Conservation (phyloP, 805 yeast genomes). For the Starmerella lactis-condensi region DNA sequence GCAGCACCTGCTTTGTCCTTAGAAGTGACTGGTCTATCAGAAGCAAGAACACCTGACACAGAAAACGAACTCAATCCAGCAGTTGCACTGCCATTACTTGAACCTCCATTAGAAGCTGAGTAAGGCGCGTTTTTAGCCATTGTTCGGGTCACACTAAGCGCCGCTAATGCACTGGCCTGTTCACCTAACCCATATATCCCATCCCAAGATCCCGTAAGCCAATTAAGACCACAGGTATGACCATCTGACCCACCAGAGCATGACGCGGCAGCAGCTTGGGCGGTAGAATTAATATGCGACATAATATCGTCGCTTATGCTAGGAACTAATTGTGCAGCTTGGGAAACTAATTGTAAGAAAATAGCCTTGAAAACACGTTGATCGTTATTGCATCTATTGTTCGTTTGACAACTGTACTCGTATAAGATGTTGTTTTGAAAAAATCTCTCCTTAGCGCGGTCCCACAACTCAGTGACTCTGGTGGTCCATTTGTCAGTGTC, state of each 20-base stretch:
- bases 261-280: conserved; percentile 53
- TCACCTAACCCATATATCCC: conserved; percentile 62
- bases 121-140: conserved; percentile 35
- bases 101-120: conserved; percentile 46
- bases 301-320: conserved; percentile 31
- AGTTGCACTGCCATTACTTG: conserved; percentile 45
- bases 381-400: conserved; percentile 41
- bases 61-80: conserved; percentile 37
- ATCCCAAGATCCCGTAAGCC: conserved; percentile 49
- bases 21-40: conserved; percentile 27
- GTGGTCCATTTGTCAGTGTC: conserved; percentile 39
- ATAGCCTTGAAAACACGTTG: conserved; percentile 61
- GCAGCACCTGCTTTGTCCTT: conserved; percentile 84
- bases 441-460: conserved; percentile 26
- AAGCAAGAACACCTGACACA: conserved; percentile 9
- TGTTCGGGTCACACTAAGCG: conserved; percentile 31
- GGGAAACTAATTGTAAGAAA: conserved; percentile 45
- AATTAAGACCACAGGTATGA: conserved; percentile 62
- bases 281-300: conserved; percentile 32
- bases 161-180: conserved; percentile 62
- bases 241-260: conserved; percentile 71
- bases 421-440: conserved; percentile 42
- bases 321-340: conserved; percentile 44
- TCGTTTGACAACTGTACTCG: conserved; percentile 54
- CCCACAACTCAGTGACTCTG: conserved; percentile 33